phyloP scores from a whole-genome alignment of 1,284 basidiomycete genomes.

The Papiliotrema nemorosa region DNA sequence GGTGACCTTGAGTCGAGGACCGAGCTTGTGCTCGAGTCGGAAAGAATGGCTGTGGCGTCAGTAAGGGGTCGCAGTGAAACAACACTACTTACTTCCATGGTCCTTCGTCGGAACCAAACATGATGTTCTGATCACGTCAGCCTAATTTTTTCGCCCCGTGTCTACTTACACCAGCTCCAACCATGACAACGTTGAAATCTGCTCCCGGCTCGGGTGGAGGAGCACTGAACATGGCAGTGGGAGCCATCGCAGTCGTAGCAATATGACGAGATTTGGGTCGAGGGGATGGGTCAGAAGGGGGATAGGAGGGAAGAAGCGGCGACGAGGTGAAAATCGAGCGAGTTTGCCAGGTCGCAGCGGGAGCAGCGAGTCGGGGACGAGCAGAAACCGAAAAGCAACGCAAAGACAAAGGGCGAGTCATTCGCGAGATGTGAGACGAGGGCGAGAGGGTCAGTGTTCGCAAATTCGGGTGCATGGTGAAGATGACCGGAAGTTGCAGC shows the following conservation, averaged over 20 bases:
- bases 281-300: background rate
- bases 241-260: conserved; percentile 37
- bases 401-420: conserved; percentile 4
- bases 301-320: conserved; percentile 23
- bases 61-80: background rate
- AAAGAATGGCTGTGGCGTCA: conserved; percentile 79
- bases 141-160: background rate
- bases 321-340: conserved; percentile 16
- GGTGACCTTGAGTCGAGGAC: conserved; percentile 90
- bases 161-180: conserved; percentile 67
- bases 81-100: conserved; percentile 41
- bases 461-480: conserved; percentile 36
- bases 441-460: conserved; percentile 18
- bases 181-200: conserved; percentile 84
- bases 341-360: background rate
- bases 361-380: conserved; percentile 1
- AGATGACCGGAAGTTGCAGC: background rate
- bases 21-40: conserved; percentile 93
- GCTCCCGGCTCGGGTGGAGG: conserved; percentile 52
- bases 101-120: conserved; percentile 85
- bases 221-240: conserved; percentile 39
- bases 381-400: conserved; percentile 5
- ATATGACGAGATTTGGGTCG: conserved; percentile 25
- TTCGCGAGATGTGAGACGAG: background rate
- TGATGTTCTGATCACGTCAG: conserved; percentile 63